Conservation (phyloP, 2,329 filamentous ascomycete species). For the Hymenoscyphus linearis region DNA sequence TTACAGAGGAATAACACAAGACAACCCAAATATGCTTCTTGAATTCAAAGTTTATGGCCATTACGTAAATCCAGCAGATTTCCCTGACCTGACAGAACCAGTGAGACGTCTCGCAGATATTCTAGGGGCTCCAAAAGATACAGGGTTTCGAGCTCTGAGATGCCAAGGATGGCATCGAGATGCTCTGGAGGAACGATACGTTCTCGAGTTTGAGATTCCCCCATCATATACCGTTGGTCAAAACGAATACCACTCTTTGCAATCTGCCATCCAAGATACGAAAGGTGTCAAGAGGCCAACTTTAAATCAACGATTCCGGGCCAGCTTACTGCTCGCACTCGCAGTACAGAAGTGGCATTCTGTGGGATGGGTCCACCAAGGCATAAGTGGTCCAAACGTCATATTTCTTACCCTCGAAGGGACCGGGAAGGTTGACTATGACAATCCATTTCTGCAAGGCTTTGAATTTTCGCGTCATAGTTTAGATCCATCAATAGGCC, state of each 20-base stretch:
- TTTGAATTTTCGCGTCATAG: background rate
- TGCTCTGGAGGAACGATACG: background rate
- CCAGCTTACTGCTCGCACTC: background rate
- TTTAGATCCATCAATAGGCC: background rate
- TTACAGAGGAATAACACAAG: background rate
- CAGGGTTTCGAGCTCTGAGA: background rate
- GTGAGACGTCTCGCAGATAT: background rate
- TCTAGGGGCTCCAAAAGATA: background rate
- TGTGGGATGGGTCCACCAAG: background rate
- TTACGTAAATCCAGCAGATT: background rate
- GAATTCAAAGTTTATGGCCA: background rate
- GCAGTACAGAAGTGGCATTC: slow-evolving; percentile 1
- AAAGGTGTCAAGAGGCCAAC: background rate
- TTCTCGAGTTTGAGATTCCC: background rate
- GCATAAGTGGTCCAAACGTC: background rate
- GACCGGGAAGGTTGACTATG: background rate
- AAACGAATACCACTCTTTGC: background rate
- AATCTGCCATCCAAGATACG: background rate
- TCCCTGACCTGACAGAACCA: background rate
- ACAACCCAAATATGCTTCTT: background rate
- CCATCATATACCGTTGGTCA: background rate
- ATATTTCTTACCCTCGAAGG: background rate
- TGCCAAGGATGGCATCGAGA: background rate
- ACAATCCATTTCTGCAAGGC: background rate
- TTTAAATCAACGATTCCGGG: background rate